Evolutionary conservation across 345 rosid species (phyloP), one percentile per base, ranked within the genome.

Genomic region (Eutrema japonicum): DNA sequence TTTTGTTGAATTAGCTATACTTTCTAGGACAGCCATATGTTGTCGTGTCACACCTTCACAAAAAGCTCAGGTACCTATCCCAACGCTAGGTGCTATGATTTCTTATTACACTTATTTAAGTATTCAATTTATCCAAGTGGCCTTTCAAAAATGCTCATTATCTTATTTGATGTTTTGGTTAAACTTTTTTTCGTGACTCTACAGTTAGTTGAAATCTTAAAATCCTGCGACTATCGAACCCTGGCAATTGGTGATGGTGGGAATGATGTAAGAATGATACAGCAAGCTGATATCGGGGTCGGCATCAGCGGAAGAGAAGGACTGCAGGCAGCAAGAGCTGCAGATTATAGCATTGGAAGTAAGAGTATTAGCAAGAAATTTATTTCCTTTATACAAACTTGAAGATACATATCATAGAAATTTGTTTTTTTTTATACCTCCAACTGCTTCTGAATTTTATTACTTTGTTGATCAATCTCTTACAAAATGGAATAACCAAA

Each of bases 221-320:
- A 90, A 83, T 92, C 92, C 51, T 90, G 99, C 50, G 98, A 95
- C 73, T 95, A 95, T 82, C 85, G 98, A 81, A 92, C 96, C 36
- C 81, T 95, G 74, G 99, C 99, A 16, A 86, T 92, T 84, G 99
- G 98, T 65, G 98, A 95, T 72, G 99, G 98, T 68, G 99, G 99
- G 62, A 95, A 95, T 87, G 99, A 95, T 83, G 98, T 95, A 82
- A 84, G 96, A 82, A 95, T 95, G 99, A 95, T 95, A 75, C 99
- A 95, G 66, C 92, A 95, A 83, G 97, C 99, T 68, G 99, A 92
- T 74, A 90, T 95, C 30, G 98, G 99, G 38, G 95, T 95, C 61
- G 97, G 99, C 72, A 95, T 95, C 66, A 95, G 99, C 56, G 98
- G 98, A 75, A 90, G 98, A 85, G 99, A 95, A 84, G 98, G 99